Evolutionary conservation across 257 asterid genomes (phyloP).

Genomic region (Penstemon davidsonii): DNA sequence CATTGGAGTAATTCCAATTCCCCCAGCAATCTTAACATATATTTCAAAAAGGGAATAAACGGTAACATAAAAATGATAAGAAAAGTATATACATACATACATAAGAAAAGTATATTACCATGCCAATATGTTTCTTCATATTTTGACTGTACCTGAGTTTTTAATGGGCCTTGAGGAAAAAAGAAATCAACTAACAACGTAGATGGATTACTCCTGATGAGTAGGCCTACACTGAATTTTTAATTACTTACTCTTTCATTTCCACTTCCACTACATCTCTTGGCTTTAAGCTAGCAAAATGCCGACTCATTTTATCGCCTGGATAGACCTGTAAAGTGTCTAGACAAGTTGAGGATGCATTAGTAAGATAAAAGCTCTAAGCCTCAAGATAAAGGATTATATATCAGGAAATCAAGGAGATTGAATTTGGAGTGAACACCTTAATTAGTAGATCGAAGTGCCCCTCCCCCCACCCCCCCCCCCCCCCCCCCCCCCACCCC

Average conservation of each 20-base stretch:
- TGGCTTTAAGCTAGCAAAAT: slow-evolving; percentile 86
- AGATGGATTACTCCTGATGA: neutral
- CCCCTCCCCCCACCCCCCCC: too few relatives aligned
- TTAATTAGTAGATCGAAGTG: slow-evolving; percentile 87
- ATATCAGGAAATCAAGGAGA: slow-evolving; percentile 15
- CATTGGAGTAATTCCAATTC: slow-evolving; percentile 96
- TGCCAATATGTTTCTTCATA: slow-evolving; percentile 97
- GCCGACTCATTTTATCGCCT: slow-evolving; percentile 98
- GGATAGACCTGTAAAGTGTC: slow-evolving; percentile 71
- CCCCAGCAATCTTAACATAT: slow-evolving; percentile 82
- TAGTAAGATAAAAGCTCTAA: neutral
- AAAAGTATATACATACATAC: slow-evolving; percentile 6
- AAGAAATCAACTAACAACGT: slow-evolving; percentile 22
- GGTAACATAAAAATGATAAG: slow-evolving; percentile 1
- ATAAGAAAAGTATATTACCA: slow-evolving; percentile 70
- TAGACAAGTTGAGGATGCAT: slow-evolving; percentile 24
- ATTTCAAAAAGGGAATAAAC: slow-evolving; percentile 23
- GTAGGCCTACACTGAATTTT: slow-evolving; percentile 20
- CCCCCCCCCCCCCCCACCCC: too few relatives aligned
- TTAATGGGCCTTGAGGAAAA: slow-evolving; percentile 74
- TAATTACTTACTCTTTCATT: slow-evolving; percentile 79
- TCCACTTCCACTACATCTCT: slow-evolving; percentile 92
- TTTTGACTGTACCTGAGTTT: slow-evolving; percentile 82
- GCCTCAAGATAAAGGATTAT: slow-evolving; percentile 13
- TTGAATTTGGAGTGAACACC: slow-evolving; percentile 42